Evolutionary conservation across 495 filamentous ascomycete genomes (phyloP).

Genomic region (Bombardia bombarda): DNA sequence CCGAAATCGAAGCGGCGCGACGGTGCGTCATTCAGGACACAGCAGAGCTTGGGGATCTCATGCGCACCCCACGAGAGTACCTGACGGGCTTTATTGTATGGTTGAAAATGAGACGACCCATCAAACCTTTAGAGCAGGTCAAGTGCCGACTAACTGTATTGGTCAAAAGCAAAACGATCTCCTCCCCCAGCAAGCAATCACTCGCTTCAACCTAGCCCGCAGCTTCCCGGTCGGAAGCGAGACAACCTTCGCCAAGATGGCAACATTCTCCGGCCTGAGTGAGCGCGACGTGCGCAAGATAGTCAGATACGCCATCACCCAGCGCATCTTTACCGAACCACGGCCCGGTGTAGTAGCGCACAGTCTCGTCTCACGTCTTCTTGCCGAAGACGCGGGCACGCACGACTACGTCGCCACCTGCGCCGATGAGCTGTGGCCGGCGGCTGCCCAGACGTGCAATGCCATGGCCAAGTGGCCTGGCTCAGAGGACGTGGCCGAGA

Average conservation of each 20-base stretch:
- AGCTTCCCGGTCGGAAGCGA: constrained; percentile 22
- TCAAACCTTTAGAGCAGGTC: too few relatives aligned
- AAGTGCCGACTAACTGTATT: neutral
- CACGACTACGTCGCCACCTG: constrained; percentile 25
- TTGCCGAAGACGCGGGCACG: constrained; percentile 23
- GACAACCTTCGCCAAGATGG: constrained; percentile 26
- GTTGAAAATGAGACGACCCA: too few relatives aligned
- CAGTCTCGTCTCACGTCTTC: constrained; percentile 24
- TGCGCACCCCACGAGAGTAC: neutral
- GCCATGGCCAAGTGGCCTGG: constrained; percentile 14
- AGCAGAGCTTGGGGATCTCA: neutral
- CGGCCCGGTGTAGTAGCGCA: constrained; percentile 33
- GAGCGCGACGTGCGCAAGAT: constrained; percentile 26
- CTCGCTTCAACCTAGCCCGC: constrained; percentile 11
- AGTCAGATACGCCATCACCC: constrained; percentile 35
- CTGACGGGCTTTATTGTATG: neutral
- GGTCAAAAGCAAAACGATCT: neutral
- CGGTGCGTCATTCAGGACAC: neutral
- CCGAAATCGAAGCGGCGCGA: neutral
- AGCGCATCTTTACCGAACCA: constrained; percentile 37
- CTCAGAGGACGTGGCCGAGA: constrained; percentile 22
- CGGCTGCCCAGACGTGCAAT: constrained; percentile 14
- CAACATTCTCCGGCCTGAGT: constrained; percentile 14
- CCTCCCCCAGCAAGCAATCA: constrained; percentile 6
- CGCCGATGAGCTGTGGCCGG: constrained; percentile 30